These are phyloP conservation scores for Penicillium janthinellum DNA, from an alignment of 2,329 filamentous ascomycete species.

Conservation along the genomic window DNA sequence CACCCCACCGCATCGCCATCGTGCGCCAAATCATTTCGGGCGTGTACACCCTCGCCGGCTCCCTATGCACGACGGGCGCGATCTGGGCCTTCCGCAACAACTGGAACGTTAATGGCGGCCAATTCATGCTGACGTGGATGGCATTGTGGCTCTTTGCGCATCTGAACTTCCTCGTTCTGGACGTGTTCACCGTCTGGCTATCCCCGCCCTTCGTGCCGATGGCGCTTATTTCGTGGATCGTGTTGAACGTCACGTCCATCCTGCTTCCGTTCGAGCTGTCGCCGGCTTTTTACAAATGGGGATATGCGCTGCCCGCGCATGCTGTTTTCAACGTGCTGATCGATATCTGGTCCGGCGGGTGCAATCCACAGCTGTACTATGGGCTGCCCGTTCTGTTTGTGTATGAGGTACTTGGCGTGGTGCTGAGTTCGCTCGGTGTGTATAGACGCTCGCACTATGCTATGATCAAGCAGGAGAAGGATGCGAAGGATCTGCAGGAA, in stretches of 20 bases:
- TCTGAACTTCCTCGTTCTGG: constrained; percentile 49
- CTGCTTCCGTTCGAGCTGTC: constrained; percentile 49
- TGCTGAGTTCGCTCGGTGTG: constrained; percentile 21
- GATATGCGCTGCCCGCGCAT: constrained; percentile 46
- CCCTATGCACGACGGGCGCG: constrained; percentile 44
- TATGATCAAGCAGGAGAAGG: constrained; percentile 18
- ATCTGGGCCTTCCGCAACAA: constrained; percentile 49
- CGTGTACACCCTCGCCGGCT: constrained; percentile 45
- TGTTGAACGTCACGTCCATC: constrained; percentile 47
- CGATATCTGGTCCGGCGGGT: constrained; percentile 49
- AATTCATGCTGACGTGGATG: constrained; percentile 50
- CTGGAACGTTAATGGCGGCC: constrained; percentile 44
- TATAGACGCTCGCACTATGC: constrained; percentile 26
- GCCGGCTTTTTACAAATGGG: constrained; percentile 46
- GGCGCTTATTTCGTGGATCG: constrained; percentile 49
- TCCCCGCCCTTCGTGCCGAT: constrained; percentile 48
- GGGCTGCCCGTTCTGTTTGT: constrained; percentile 49
- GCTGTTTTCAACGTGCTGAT: constrained; percentile 45
- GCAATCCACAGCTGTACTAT: constrained; percentile 43
- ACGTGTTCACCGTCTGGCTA: constrained; percentile 48
- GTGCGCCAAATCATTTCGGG: constrained; percentile 40
- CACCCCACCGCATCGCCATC: constrained; percentile 33
- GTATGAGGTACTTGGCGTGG: constrained; percentile 36
- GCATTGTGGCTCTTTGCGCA: constrained; percentile 49
- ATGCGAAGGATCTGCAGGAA: constrained; percentile 17